phyloP scores from a whole-genome alignment of 2,329 filamentous ascomycete species.

The Trichoderma sp. region DNA sequence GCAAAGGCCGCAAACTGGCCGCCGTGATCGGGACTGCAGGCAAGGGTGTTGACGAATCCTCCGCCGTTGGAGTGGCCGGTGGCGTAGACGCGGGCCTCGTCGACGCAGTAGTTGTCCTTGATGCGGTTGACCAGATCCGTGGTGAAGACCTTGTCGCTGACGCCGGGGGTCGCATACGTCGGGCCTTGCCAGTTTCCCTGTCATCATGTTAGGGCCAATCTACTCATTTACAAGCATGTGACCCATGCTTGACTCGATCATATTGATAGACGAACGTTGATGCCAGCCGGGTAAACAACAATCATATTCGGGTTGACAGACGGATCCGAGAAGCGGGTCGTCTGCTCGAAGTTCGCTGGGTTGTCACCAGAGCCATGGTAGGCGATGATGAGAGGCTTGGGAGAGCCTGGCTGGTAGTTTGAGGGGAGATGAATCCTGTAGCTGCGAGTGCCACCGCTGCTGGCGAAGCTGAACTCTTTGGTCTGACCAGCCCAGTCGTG shows the following conservation, averaged over 20 bases:
- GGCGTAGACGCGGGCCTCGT: slow-evolving; percentile 47
- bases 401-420: slow-evolving; percentile 39
- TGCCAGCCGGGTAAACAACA: slow-evolving; percentile 51
- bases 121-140: slow-evolving; percentile 47
- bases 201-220: not conserved
- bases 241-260: not conserved
- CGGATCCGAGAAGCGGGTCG: slow-evolving; percentile 43
- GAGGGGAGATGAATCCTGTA: slow-evolving; percentile 34
- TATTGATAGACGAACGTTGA: slow-evolving; percentile 37
- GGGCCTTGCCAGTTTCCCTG: slow-evolving; percentile 47
- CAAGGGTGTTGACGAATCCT: slow-evolving; percentile 48
- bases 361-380: slow-evolving; percentile 50
- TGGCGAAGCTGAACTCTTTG: slow-evolving; percentile 33
- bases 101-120: slow-evolving; percentile 44
- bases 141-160: slow-evolving; percentile 48
- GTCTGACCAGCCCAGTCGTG: slow-evolving; percentile 33
- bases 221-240: not conserved
- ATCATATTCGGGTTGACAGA: slow-evolving; percentile 43
- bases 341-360: slow-evolving; percentile 40
- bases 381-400: slow-evolving; percentile 48
- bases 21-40: slow-evolving; percentile 44
- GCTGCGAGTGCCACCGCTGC: slow-evolving; percentile 30
- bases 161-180: slow-evolving; percentile 40
- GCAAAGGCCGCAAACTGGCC: slow-evolving; percentile 48
- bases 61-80: slow-evolving; percentile 50